phyloP scores from a whole-genome alignment of 129 eudicot species.

The Arctium lappa region DNA sequence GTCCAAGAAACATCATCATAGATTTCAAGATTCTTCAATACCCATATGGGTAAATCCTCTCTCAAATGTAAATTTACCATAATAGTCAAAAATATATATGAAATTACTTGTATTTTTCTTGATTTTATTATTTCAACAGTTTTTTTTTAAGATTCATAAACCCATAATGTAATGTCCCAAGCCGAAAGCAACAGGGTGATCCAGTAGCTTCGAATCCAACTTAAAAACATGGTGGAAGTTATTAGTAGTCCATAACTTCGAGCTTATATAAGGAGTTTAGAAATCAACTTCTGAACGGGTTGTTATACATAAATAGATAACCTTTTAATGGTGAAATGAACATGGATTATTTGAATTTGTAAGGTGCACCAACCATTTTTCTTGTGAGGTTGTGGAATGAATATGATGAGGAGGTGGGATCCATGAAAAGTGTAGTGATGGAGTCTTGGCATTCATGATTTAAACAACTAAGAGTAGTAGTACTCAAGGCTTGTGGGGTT shows the following conservation, averaged over 20 bases:
- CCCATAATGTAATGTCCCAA: background rate
- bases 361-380: background rate
- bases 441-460: constrained; percentile 32
- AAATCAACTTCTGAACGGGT: too few relatives aligned
- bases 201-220: too few relatives aligned
- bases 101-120: background rate
- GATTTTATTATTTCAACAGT: background rate
- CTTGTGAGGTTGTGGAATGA: constrained; percentile 6
- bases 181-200: too few relatives aligned
- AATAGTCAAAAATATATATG: background rate
- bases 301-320: background rate
- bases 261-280: too few relatives aligned
- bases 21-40: constrained; percentile 41
- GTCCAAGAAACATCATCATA: constrained; percentile 64
- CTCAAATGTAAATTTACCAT: constrained; percentile 45
- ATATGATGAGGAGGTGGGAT: constrained; percentile 42
- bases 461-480: constrained; percentile 17
- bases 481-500: constrained; percentile 27
- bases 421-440: constrained; percentile 38
- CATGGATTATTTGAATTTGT: background rate
- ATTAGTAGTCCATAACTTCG: too few relatives aligned
- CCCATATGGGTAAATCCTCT: constrained; percentile 37
- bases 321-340: background rate
- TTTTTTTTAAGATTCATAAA: background rate
- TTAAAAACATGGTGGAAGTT: too few relatives aligned